Evolutionary conservation across 305 asterid genomes (phyloP), one percentile per base, ranked within the genome.

Genomic region (Lippia alba): DNA sequence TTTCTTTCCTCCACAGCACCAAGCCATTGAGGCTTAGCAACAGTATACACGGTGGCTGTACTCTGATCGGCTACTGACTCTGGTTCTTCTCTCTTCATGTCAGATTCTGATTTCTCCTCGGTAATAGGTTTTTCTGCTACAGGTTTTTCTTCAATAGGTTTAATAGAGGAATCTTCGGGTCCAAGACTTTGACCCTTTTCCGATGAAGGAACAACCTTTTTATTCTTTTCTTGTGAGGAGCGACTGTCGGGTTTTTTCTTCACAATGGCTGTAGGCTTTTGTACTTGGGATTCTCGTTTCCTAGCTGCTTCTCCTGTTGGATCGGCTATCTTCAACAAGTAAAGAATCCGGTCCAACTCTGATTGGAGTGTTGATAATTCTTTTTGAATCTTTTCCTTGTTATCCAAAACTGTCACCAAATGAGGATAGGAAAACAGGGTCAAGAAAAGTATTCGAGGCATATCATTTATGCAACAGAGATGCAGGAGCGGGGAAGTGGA

Each of bases 321-420:
- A 82, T 94, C 99, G 20, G 99, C 99, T 68, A 94, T 83, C 81
- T 73, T 90, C 79, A 94, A 85, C 89, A 94, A 87, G 88, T 87
- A 91, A 6, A 86, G 81, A 66, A 91, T 85, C 81, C 92, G 87
- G 70, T 91, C 96, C 83, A 91, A 72, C 86, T 94, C 96, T 11
- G 91, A 84, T 72, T 90, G 88, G 61, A 94, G 96, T 66, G 77
- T 59, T 49, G 86, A 80, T 73, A 90, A 61, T 72, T 87, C 96
- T 73, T 86, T 90, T 19, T 67, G 77, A 75, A 87, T 66, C 83
- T 83, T 75, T 56, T 82, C 94, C 82, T 83, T 85, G 59, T 73
- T 80, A 70, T 90, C 96, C 81, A 71, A 55, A 75, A 77, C 99
- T 94, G 96, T 63, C 70, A 78, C 50, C 66, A 74, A 69, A 51